Evolutionary conservation across 208 protist genomes (phyloP).

Genomic region (Crithidia brevicula): DNA sequence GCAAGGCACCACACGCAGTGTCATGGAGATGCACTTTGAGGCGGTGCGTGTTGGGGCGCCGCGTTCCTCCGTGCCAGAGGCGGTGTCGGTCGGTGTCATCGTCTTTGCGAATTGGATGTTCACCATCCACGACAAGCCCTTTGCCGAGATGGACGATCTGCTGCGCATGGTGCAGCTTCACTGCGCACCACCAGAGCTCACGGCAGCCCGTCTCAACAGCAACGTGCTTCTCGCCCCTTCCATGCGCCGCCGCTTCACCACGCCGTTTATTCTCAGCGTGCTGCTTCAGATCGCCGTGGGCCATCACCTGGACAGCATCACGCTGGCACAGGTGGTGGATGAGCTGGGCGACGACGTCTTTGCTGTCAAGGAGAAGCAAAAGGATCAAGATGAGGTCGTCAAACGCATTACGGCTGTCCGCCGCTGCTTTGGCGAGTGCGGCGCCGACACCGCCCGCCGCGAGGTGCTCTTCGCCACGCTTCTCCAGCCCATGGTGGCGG

Average conservation of each 20-base stretch:
- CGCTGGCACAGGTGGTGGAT: conserved; percentile 68
- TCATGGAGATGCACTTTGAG: conserved; percentile 87
- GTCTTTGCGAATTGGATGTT: conserved; percentile 85
- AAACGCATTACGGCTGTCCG: conserved; percentile 74
- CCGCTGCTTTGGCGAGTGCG: conserved; percentile 86
- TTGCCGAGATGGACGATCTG: conserved; percentile 86
- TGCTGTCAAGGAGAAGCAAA: conserved; percentile 39
- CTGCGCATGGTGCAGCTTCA: conserved; percentile 80
- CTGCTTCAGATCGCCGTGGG: conserved; percentile 82
- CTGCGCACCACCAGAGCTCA: conserved; percentile 45
- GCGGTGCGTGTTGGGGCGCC: conserved; percentile 55
- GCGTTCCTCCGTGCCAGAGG: conserved; percentile 48
- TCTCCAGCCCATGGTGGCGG: conserved; percentile 60
- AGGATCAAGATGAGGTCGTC: conserved; percentile 73
- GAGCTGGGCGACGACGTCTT: conserved; percentile 77
- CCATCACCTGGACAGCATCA: conserved; percentile 79
- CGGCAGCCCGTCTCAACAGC: background rate
- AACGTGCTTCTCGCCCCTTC: conserved; percentile 21
- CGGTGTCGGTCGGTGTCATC: conserved; percentile 70
- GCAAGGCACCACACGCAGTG: conserved; percentile 30
- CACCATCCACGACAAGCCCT: conserved; percentile 86
- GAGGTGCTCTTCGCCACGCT: conserved; percentile 70
- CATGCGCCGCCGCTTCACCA: conserved; percentile 56
- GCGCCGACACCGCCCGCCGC: conserved; percentile 70
- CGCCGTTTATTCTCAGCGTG: conserved; percentile 72